These are phyloP conservation scores for Trifolium repens DNA, from an alignment of 306 rosid genomes.

Conservation along the genomic window DNA sequence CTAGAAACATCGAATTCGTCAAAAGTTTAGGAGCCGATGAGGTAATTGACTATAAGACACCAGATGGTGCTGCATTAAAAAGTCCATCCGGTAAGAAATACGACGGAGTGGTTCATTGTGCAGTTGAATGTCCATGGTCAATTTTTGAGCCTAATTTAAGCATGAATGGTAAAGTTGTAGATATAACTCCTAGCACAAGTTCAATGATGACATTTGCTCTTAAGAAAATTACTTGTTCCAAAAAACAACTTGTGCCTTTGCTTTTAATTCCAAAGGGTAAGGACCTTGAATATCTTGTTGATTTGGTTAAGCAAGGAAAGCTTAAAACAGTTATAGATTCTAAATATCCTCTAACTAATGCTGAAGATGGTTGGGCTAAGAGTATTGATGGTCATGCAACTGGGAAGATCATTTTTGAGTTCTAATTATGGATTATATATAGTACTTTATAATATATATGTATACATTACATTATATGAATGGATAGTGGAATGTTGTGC, in stretches of 20 bases:
- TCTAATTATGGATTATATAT: slow-evolving; percentile 29
- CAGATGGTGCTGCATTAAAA: slow-evolving; percentile 67
- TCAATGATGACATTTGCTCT: slow-evolving; percentile 51
- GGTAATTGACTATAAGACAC: slow-evolving; percentile 78
- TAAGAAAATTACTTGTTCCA: slow-evolving; percentile 68
- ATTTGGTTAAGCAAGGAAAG: slow-evolving; percentile 73
- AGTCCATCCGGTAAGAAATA: slow-evolving; percentile 77
- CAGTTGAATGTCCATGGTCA: slow-evolving; percentile 65
- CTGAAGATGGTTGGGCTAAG: slow-evolving; percentile 75
- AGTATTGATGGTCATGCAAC: slow-evolving; percentile 83
- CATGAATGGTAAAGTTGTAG: slow-evolving; percentile 68
- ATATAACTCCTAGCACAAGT: slow-evolving; percentile 51
- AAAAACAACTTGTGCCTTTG: slow-evolving; percentile 69
- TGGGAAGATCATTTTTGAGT: slow-evolving; percentile 79
- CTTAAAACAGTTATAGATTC: slow-evolving; percentile 74
- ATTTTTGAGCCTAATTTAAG: slow-evolving; percentile 72
- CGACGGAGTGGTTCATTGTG: slow-evolving; percentile 72
- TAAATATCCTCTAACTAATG: slow-evolving; percentile 60
- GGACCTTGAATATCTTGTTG: slow-evolving; percentile 62
- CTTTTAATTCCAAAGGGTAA: slow-evolving; percentile 48
- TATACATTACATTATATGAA: too few relatives aligned
- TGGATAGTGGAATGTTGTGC: too few relatives aligned
- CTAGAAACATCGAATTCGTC: slow-evolving; percentile 69
- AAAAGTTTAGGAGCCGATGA: slow-evolving; percentile 81
- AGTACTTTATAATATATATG: not conserved